Evolutionary conservation across 805 yeast species (phyloP).

Genomic region (Wickerhamomyces rabaulensis): DNA sequence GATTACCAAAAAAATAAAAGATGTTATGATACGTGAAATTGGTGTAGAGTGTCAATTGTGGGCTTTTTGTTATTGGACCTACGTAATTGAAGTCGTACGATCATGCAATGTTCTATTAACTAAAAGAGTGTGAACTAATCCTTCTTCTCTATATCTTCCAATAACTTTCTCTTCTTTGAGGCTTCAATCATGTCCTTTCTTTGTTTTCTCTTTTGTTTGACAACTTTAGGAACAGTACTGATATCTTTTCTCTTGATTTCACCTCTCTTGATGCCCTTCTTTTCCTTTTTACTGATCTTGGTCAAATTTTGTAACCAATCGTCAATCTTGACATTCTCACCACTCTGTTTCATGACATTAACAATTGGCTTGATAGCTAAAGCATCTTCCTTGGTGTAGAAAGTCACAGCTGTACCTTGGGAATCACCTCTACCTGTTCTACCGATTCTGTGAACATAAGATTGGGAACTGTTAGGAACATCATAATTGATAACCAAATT

Average conservation of each 20-base stretch:
- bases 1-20: neutral
- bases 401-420: slow-evolving; percentile 81
- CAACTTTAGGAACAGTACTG: slow-evolving; percentile 75
- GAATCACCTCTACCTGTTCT: slow-evolving; percentile 97
- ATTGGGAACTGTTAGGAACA: slow-evolving; percentile 89
- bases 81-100: neutral
- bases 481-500: slow-evolving; percentile 94
- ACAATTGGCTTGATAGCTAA: slow-evolving; percentile 74
- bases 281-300: slow-evolving; percentile 59
- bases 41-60: neutral
- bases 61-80: no score
- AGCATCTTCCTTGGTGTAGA: slow-evolving; percentile 87
- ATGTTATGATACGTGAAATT: neutral
- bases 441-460: slow-evolving; percentile 96
- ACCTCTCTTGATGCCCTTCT: slow-evolving; percentile 51
- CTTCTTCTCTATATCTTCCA: slow-evolving; percentile 4
- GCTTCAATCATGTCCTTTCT: slow-evolving; percentile 70
- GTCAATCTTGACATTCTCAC: slow-evolving; percentile 48
- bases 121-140: neutral
- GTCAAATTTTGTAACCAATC: slow-evolving; percentile 82
- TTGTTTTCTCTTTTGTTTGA: slow-evolving; percentile 58
- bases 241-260: slow-evolving; percentile 66
- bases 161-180: slow-evolving; percentile 50
- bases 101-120: neutral
- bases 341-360: slow-evolving; percentile 94